Percentiles rank a stretch among this genome's conserved stretches.
phyloP scores from a whole-genome alignment of 2,329 filamentous ascomycete species.

The Trichoderma polysporum region DNA sequence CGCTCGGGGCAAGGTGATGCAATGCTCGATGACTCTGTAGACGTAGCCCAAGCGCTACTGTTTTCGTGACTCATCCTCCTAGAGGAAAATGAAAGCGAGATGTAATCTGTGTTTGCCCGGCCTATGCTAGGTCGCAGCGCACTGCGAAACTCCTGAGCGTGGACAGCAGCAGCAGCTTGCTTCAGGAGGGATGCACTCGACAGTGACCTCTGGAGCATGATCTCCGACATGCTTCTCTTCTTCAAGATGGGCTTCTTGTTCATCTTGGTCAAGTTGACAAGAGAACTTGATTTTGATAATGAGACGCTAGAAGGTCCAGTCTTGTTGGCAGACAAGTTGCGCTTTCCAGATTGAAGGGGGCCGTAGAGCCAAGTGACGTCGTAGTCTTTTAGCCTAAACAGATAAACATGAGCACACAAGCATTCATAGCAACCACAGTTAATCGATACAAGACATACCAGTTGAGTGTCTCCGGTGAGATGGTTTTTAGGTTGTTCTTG shows the following conservation, averaged over 20 bases:
- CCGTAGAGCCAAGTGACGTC: constrained; percentile 98
- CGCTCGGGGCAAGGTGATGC: constrained; percentile 63
- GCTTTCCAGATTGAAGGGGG: constrained; percentile 73
- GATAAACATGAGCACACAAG: constrained; percentile 28
- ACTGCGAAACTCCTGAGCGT: constrained; percentile 69
- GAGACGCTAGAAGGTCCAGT: constrained; percentile 43
- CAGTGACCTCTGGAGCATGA: constrained; percentile 86
- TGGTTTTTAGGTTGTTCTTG: constrained; percentile 81
- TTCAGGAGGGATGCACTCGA: constrained; percentile 87
- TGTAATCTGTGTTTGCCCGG: constrained; percentile 67
- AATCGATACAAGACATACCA: constrained; percentile 60
- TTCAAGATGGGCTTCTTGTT: constrained; percentile 89
- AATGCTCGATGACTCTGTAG: constrained; percentile 68
- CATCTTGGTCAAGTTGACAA: constrained; percentile 64
- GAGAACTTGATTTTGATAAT: constrained; percentile 59
- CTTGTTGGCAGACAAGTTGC: constrained; percentile 50
- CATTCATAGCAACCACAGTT: neutral
- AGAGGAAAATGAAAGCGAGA: constrained; percentile 63
- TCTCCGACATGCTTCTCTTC: constrained; percentile 93
- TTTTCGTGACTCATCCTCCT: constrained; percentile 61
- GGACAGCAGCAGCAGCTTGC: constrained; percentile 81
- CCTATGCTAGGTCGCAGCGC: constrained; percentile 56
- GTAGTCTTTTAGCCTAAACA: constrained; percentile 85
- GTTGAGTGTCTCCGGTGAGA: constrained; percentile 88
- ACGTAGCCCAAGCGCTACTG: constrained; percentile 61